A percentile compares a stretch with the other conserved stretches of the same genome.
Conservation (phyloP, 169 alveolate species). For the Cryptosporidium sp. region DNA sequence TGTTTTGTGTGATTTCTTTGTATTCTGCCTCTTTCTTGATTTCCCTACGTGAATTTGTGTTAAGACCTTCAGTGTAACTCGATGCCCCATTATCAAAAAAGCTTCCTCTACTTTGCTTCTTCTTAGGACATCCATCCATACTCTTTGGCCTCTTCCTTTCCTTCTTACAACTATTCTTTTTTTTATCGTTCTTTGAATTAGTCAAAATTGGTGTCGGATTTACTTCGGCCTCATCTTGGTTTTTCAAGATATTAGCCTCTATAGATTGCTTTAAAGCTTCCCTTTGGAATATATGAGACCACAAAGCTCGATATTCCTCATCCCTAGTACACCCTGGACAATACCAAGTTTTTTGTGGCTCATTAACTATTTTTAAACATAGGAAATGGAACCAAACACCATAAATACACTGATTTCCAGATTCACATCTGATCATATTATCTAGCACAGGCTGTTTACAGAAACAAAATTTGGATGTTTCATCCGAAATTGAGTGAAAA, state of each 20-base stretch:
- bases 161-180: slow-evolving; percentile 6
- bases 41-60: not conserved
- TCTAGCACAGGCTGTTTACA: slow-evolving; percentile 70
- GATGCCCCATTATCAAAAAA: slow-evolving; percentile 12
- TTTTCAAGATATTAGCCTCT: not conserved
- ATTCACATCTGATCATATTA: slow-evolving; percentile 70
- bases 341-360: slow-evolving; percentile 70
- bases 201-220: not conserved
- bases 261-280: slow-evolving; percentile 15
- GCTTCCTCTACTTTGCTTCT: slow-evolving; percentile 35
- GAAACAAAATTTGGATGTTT: slow-evolving; percentile 48
- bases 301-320: slow-evolving; percentile 65
- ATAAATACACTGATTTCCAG: slow-evolving; percentile 58
- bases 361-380: slow-evolving; percentile 52
- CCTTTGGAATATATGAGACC: slow-evolving; percentile 44
- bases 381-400: slow-evolving; percentile 70
- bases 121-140: slow-evolving; percentile 25
- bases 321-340: slow-evolving; percentile 62
- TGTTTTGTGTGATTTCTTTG: not conserved
- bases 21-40: not conserved
- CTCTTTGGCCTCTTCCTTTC: slow-evolving; percentile 53
- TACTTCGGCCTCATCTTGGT: not conserved
- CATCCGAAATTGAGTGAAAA: slow-evolving; percentile 48
- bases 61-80: not conserved
- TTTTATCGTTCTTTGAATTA: slow-evolving; percentile 28